phyloP scores from a whole-genome alignment of 108 stramenopile species.

The Skeletonema tropicum region DNA sequence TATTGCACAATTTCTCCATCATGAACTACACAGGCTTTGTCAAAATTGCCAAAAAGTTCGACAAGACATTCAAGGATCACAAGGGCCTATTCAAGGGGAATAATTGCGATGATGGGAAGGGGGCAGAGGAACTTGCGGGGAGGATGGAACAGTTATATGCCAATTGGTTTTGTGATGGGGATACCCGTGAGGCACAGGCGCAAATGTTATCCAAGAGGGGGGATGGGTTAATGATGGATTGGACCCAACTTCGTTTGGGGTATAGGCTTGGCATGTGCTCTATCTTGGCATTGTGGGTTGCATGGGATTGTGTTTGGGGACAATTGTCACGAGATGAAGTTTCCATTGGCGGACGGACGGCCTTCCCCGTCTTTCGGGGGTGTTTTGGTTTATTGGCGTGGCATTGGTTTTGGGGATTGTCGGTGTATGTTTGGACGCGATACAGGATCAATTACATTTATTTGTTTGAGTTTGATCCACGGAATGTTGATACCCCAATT shows the following conservation, averaged over 20 bases:
- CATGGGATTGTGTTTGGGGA: slow-evolving; percentile 94
- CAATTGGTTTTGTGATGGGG: slow-evolving; percentile 88
- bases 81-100: slow-evolving; percentile 69
- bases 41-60: slow-evolving; percentile 93
- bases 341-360: slow-evolving; percentile 83
- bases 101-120: slow-evolving; percentile 75
- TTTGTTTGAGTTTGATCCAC: slow-evolving; percentile 88
- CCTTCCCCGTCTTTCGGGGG: slow-evolving; percentile 91
- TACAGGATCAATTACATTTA: slow-evolving; percentile 90
- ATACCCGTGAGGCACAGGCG: slow-evolving; percentile 83
- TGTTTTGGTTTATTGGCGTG: slow-evolving; percentile 86
- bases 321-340: slow-evolving; percentile 56
- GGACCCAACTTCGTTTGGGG: slow-evolving; percentile 87
- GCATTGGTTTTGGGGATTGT: slow-evolving; percentile 94
- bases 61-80: slow-evolving; percentile 72
- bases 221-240: slow-evolving; percentile 92
- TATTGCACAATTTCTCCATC: slow-evolving; percentile 87
- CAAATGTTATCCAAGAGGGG: slow-evolving; percentile 89
- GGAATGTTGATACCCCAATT: slow-evolving; percentile 70
- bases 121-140: slow-evolving; percentile 52
- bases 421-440: slow-evolving; percentile 86
- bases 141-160: slow-evolving; percentile 72
- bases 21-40: slow-evolving; percentile 94
- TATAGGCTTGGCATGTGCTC: slow-evolving; percentile 93
- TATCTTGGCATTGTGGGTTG: slow-evolving; percentile 88